Percentiles rank a stretch among this genome's conserved stretches.
These are phyloP conservation scores for Saccharomyces paradoxus DNA, from an alignment of 805 yeast species.

Conservation along the genomic window DNA sequence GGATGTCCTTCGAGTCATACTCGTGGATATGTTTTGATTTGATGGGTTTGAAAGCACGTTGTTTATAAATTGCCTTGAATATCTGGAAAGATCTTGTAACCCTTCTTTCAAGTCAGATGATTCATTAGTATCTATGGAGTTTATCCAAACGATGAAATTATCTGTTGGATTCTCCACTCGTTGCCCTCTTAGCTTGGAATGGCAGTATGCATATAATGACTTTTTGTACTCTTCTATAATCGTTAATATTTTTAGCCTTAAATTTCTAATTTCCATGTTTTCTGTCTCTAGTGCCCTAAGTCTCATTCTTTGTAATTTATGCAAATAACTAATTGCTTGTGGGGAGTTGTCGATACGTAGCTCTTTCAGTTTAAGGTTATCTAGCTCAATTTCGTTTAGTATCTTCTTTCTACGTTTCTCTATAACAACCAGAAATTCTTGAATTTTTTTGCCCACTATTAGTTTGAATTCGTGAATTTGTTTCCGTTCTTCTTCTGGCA, in stretches of 20 bases:
- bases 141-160: slow-evolving; percentile 19
- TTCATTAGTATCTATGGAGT: slow-evolving; percentile 18
- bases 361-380: slow-evolving; percentile 16
- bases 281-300: slow-evolving; percentile 29
- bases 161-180: slow-evolving; percentile 19
- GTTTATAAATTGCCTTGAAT: slow-evolving; percentile 10
- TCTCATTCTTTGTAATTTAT: slow-evolving; percentile 24
- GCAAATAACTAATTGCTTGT: slow-evolving; percentile 14
- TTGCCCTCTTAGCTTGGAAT: slow-evolving; percentile 12
- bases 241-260: slow-evolving; percentile 17
- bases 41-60: slow-evolving; percentile 3
- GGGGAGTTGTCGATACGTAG: slow-evolving; percentile 13
- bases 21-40: not conserved
- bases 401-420: slow-evolving; percentile 22
- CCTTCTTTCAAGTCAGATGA: slow-evolving; percentile 13
- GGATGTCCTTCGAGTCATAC: not conserved
- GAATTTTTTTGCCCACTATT: slow-evolving; percentile 18
- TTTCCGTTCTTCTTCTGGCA: slow-evolving; percentile 12
- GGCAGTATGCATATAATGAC: slow-evolving; percentile 19
- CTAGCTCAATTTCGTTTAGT: slow-evolving; percentile 19
- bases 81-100: slow-evolving; percentile 15
- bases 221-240: slow-evolving; percentile 23
- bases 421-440: slow-evolving; percentile 18
- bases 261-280: slow-evolving; percentile 23
- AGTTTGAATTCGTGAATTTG: slow-evolving; percentile 20